Conservation (phyloP, 225 moss, liverwort and hornwort genomes). For the Marchantia paleacea region DNA sequence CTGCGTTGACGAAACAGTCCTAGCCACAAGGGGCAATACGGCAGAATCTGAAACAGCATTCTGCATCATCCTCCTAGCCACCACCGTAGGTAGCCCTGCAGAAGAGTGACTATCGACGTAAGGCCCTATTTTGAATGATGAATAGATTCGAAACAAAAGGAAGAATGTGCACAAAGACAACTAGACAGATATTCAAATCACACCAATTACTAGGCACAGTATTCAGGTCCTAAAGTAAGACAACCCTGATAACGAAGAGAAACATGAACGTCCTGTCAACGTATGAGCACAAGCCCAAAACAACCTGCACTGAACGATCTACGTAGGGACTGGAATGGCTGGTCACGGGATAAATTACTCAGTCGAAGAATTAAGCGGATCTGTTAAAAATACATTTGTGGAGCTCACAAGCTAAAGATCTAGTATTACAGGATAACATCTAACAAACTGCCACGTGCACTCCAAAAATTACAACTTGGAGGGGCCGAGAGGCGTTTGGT, state of each 20-base stretch:
- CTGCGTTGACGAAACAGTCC: constrained; percentile 64
- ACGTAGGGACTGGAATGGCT: background rate
- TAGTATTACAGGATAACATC: background rate
- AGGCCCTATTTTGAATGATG: background rate
- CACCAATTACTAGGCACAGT: too few species aligned
- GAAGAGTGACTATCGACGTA: constrained; percentile 5
- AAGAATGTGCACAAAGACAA: too few species aligned
- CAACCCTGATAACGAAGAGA: background rate
- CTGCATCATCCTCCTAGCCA: constrained; percentile 98
- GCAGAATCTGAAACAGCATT: constrained; percentile 62
- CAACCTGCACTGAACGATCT: background rate
- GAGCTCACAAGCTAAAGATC: background rate
- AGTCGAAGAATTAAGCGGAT: background rate
- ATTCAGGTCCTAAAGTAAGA: too few species aligned
- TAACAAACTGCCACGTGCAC: background rate
- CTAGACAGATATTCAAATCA: background rate
- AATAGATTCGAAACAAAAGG: too few species aligned
- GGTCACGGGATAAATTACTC: background rate
- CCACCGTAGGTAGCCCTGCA: constrained; percentile 91
- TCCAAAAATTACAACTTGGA: background rate
- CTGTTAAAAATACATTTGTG: background rate
- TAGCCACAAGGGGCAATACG: constrained; percentile 80
- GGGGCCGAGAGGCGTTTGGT: background rate
- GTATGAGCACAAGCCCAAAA: background rate
- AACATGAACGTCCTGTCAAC: background rate